Base-by-base conservation (phyloP, 257 asterid species). In the Cynanchum wilfordii region DNA sequence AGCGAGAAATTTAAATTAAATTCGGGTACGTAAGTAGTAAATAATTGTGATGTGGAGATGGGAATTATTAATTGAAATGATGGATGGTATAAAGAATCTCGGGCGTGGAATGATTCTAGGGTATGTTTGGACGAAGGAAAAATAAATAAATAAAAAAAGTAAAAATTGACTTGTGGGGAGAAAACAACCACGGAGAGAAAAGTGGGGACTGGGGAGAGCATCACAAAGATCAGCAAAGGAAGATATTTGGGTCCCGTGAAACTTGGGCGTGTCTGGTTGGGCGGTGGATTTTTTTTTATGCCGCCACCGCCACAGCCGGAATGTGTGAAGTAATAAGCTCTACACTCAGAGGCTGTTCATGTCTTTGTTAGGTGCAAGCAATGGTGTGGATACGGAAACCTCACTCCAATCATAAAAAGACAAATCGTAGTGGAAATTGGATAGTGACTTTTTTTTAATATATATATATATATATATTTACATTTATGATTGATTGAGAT, bases 271-370 rank as follows among this genome's bases (percentile, higher is more conserved):
- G 42, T 59, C 29, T 59, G 66, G 42, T 27, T 59, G 66, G 67
- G 24, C 67, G 67, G 67, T 62, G 67, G 67, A 17, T 30, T 16
- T 42, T 30, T 16, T 42, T 62, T 62, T 11, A 62, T 30, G 24
- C 67, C 45, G 45, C 67, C 67, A 11, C 22, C 5, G 67, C 33
- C 33, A 11, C 67, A 22, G 45, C 67, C 67, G 67, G 45, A 62
- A 62, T 62, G 2, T 24, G 64, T 5, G 38, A 27, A 10, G 64
- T 42, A 42, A 42, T 42, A 42, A 42, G 45, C 45, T 10, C 45
- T 10, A 40, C 38, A 0, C 3, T 40, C 45, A 2, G 12, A 30
- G 67, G 67, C 25, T 60, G 20, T 60, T 5, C 6, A 8, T 40
- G 10, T 40, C 6, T 40, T 40, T 40, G 45, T 40, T 40, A 40